Conservation (phyloP, 208 protist genomes). For the Trypanosoma scelopori region DNA sequence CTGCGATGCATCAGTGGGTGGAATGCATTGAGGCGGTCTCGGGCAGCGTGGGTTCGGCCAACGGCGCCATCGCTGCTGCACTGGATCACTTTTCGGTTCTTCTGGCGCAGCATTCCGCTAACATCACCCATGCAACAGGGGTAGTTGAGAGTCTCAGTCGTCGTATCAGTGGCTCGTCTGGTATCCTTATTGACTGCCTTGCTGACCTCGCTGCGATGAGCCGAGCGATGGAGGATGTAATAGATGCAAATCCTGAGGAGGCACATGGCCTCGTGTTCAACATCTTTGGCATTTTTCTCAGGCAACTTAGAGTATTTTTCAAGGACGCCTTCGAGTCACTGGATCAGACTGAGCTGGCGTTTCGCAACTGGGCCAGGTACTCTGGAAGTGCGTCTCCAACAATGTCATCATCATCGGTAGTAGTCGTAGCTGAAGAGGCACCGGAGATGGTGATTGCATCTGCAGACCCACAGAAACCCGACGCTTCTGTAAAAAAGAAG, state of each 20-base stretch:
- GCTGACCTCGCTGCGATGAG: conserved; percentile 61
- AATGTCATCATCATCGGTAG: neutral
- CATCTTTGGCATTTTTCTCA: conserved; percentile 61
- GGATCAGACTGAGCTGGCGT: conserved; percentile 3
- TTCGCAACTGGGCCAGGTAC: conserved; percentile 2
- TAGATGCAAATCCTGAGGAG: conserved; percentile 47
- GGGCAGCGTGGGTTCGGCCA: conserved; percentile 1
- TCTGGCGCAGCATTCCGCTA: neutral
- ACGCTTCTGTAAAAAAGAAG: neutral
- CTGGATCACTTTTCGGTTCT: conserved; percentile 5
- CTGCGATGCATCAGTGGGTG: conserved; percentile 17
- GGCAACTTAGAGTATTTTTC: conserved; percentile 30
- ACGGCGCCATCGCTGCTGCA: neutral
- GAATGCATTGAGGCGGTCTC: conserved; percentile 13
- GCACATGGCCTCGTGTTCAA: conserved; percentile 57
- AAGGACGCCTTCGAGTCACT: conserved; percentile 19
- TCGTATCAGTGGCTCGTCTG: conserved; percentile 24
- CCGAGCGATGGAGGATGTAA: conserved; percentile 61
- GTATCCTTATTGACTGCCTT: conserved; percentile 45
- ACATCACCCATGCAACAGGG: neutral
- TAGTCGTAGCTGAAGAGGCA: neutral
- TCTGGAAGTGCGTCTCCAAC: neutral
- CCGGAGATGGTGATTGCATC: neutral
- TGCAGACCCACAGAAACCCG: neutral
- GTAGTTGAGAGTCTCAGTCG: conserved; percentile 21